These are phyloP conservation scores for Micractinium sp. DNA, from an alignment of 139 green algal genomes.

Conservation along the genomic window DNA sequence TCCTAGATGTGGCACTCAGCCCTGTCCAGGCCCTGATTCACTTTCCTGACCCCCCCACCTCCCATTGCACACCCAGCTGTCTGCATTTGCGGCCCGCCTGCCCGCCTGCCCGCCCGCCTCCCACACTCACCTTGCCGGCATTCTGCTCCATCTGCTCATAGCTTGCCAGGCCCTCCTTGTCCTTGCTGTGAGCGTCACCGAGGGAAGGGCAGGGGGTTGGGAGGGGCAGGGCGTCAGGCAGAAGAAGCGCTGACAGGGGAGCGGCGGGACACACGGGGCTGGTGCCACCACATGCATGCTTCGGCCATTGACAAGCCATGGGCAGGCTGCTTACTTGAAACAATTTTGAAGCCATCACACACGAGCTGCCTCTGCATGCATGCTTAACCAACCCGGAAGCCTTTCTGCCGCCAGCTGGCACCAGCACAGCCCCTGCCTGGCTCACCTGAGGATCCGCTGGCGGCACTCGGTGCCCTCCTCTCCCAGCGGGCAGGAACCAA, in stretches of 20 bases:
- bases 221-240: background rate
- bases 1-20: no score
- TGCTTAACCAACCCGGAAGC: no score
- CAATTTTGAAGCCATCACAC: no score
- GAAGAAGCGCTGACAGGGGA: background rate
- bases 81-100: background rate
- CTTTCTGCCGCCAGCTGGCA: no score
- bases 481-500: constrained; percentile 40
- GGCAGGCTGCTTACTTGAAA: no score
- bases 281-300: no score
- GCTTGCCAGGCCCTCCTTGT: background rate
- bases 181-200: background rate
- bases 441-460: constrained; percentile 4
- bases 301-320: no score
- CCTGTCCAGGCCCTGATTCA: background rate
- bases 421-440: no score
- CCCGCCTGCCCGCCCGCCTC: background rate
- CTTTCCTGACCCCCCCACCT: background rate
- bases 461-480: constrained; percentile 42
- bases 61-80: background rate
- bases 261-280: no score
- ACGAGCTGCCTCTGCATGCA: no score
- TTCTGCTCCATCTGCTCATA: background rate
- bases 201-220: no score
- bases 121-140: background rate